Base-by-base conservation (phyloP, 345 rosid species). In the Bretschneidera sinensis region DNA sequence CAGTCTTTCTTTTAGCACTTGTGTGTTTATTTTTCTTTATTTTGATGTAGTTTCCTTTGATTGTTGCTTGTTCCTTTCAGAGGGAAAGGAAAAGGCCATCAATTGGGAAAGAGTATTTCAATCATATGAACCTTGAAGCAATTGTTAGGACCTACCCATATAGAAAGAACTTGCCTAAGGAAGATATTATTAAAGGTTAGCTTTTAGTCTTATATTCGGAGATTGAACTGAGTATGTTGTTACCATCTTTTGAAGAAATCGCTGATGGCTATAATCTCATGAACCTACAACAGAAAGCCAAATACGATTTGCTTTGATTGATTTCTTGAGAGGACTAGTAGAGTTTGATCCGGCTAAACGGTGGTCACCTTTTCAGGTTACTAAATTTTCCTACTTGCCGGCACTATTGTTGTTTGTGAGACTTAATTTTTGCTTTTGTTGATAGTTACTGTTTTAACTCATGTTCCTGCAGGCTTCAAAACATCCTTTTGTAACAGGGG, bases 301-400 rank as follows among this genome's bases (percentile, higher is more conserved):
- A 78, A 75, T 76, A 66, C 94, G 99, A 50, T 67, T 88, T 64
- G 98, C 99, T 69, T 75, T 95, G 78, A 66, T 95, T 74, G 99
- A 95, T 85, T 95, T 95, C 79, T 81, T 95, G 71, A 85, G 87
- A 74, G 99, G 99, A 76, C 91, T 95, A 63, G 88, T 95, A 60
- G 98, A 91, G 84, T 91, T 95, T 67, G 99, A 95, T 80, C 99
- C 99, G 53, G 96, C 83, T 45, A 91, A 88, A 83, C 85, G 99
- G 59, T 95, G 99, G 99, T 91, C 99, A 21, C 99, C 99, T 70
- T 84, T 81, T 74, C 99, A 95, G 98, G 98, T 95, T 59, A n/a
- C 54, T 70, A 55, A 50, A 62, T 60, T 60, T 64, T 52, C 39
- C 17, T n/a, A 53, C 14, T n/a, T 60, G 54, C 58, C 60, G 21